Conservation (phyloP, 768 basidiomycete species). For the Mrakia gelida region DNA sequence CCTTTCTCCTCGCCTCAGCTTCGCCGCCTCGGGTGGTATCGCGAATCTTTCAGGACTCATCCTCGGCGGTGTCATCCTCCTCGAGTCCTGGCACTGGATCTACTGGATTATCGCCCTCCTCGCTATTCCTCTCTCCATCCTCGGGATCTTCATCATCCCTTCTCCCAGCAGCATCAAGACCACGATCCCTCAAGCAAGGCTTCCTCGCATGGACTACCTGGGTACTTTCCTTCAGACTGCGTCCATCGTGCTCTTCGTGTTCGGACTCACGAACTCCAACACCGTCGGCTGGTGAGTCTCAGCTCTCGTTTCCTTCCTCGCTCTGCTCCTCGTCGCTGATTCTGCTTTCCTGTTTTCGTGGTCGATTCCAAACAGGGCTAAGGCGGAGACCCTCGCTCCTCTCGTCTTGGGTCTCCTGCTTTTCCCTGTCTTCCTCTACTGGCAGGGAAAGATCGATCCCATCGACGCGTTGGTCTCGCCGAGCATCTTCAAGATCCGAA, state of each 20-base stretch:
- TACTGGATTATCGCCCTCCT: slow-evolving; percentile 36
- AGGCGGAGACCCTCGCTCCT: slow-evolving; percentile 36
- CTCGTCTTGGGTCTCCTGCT: slow-evolving; percentile 35
- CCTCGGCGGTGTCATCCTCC: slow-evolving; percentile 36
- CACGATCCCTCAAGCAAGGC: background rate
- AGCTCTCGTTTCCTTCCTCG: background rate
- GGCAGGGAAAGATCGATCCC: slow-evolving; percentile 20
- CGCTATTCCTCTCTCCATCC: slow-evolving; percentile 11
- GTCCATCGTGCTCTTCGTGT: slow-evolving; percentile 38
- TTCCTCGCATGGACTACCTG: slow-evolving; percentile 2
- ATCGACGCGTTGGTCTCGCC: slow-evolving; percentile 4
- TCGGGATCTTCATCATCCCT: slow-evolving; percentile 22
- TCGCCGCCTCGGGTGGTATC: slow-evolving; percentile 33
- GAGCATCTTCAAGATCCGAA: background rate
- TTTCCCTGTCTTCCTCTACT: slow-evolving; percentile 37
- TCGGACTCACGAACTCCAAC: slow-evolving; percentile 40
- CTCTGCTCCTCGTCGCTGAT: background rate
- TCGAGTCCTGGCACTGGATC: slow-evolving; percentile 40
- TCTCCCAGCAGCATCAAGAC: background rate
- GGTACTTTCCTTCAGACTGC: slow-evolving; percentile 31
- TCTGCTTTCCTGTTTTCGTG: too few relatives aligned
- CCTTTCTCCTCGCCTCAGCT: slow-evolving; percentile 18
- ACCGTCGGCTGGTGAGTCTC: slow-evolving; percentile 35
- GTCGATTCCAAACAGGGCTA: background rate
- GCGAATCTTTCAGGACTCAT: slow-evolving; percentile 34